phyloP scores from a whole-genome alignment of 2,329 filamentous ascomycete species.

The Alternaria ventricosa region DNA sequence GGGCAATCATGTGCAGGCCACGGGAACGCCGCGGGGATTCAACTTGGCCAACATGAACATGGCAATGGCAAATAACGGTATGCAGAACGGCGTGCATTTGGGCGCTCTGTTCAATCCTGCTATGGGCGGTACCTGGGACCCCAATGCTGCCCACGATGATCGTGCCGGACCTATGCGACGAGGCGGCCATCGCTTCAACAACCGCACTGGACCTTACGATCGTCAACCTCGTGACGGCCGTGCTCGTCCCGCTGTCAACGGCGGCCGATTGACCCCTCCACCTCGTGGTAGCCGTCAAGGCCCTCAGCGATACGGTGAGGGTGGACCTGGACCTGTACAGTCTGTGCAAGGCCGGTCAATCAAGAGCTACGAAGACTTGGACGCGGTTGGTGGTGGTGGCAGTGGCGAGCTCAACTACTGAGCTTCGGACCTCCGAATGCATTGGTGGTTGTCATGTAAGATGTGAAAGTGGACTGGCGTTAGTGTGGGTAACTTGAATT shows the following conservation, averaged over 20 bases:
- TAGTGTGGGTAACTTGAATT: conserved; percentile 12
- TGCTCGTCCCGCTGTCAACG: conserved; percentile 56
- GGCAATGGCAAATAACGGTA: conserved; percentile 62
- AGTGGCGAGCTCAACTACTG: conserved; percentile 91
- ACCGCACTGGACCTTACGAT: conserved; percentile 50
- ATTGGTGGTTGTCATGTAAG: conserved; percentile 11
- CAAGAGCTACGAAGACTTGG: conserved; percentile 97
- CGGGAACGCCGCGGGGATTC: conserved; percentile 90
- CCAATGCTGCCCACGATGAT: conserved; percentile 43
- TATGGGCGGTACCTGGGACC: conserved; percentile 65
- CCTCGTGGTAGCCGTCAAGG: conserved; percentile 55
- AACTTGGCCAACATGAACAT: conserved; percentile 77
- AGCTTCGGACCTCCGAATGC: conserved; percentile 1
- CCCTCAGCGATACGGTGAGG: conserved; percentile 75
- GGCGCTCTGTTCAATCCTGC: conserved; percentile 58
- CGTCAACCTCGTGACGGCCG: conserved; percentile 48
- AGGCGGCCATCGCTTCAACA: conserved; percentile 48
- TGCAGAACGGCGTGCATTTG: conserved; percentile 46
- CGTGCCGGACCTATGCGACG: conserved; percentile 54
- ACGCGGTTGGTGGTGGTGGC: conserved; percentile 70
- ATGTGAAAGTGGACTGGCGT: conserved; percentile 24
- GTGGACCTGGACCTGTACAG: conserved; percentile 81
- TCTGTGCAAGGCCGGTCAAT: conserved; percentile 90
- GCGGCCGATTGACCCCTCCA: conserved; percentile 56
- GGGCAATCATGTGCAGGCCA: conserved; percentile 71